phyloP scores from a whole-genome alignment of 768 basidiomycete genomes.

The Gelatoporia subvermispora region DNA sequence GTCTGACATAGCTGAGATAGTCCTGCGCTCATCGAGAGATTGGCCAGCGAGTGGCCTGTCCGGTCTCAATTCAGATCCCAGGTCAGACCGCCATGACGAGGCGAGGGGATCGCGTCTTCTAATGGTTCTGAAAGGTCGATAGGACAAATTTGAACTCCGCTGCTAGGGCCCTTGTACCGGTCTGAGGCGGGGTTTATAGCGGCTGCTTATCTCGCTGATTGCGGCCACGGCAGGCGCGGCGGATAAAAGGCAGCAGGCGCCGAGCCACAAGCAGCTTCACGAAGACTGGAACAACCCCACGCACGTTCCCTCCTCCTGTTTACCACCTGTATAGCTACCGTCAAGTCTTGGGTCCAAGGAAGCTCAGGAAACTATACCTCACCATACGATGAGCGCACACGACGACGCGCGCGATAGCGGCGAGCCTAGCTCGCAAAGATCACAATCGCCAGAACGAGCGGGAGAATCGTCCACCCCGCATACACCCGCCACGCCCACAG shows the following conservation, averaged over 20 bases:
- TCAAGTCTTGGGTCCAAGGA: neutral
- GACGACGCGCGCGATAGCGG: constrained; percentile 1
- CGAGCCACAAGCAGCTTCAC: constrained; percentile 2
- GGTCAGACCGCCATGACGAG: no score
- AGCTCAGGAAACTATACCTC: no score
- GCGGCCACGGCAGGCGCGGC: no score
- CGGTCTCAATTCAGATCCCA: no score
- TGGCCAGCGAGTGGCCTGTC: no score
- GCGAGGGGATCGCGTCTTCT: no score
- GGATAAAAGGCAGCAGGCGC: no score
- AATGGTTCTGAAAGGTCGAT: neutral
- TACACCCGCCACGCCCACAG: no score
- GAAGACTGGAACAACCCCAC: constrained; percentile 10
- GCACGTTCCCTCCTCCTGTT: constrained; percentile 1
- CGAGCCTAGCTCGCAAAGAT: neutral
- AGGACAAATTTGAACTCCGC: constrained; percentile 2
- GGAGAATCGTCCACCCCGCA: constrained; percentile 8
- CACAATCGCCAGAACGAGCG: neutral
- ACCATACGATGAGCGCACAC: constrained; percentile 1
- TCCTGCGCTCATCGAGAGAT: no score
- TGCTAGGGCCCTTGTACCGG: neutral
- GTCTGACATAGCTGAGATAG: no score
- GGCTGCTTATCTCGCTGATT: constrained; percentile 6
- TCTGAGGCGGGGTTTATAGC: neutral
- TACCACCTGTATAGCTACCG: constrained; percentile 1